Conservation (phyloP, 2,329 filamentous ascomycete genomes). For the Stachybotrys elegans region DNA sequence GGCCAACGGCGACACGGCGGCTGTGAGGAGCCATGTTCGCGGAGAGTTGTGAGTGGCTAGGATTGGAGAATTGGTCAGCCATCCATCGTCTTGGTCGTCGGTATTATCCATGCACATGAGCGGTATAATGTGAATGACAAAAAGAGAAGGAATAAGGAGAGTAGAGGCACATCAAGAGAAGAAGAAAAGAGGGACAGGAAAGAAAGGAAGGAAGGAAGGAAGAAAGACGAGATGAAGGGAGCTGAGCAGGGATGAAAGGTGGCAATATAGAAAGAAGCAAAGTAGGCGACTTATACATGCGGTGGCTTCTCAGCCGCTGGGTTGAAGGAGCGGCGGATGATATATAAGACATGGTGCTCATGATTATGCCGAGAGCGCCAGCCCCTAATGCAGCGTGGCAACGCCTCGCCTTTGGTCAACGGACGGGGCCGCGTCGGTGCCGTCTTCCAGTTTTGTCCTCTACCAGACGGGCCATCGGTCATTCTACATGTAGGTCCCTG, state of each 20-base stretch:
- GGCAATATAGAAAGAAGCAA: not conserved
- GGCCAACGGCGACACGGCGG: conserved; percentile 77
- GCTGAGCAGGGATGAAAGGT: not conserved
- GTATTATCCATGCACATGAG: conserved; percentile 4
- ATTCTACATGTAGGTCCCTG: too few relatives aligned
- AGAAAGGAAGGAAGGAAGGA: conserved; percentile 2
- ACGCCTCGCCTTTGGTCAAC: too few relatives aligned
- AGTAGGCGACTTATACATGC: too few relatives aligned
- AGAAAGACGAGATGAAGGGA: not conserved
- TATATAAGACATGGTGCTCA: too few relatives aligned
- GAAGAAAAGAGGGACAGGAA: not conserved
- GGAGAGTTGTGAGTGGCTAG: conserved; percentile 66
- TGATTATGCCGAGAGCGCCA: too few relatives aligned
- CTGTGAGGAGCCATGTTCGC: conserved; percentile 89
- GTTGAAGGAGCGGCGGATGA: too few relatives aligned
- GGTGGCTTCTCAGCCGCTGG: too few relatives aligned
- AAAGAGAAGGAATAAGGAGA: conserved; percentile 18
- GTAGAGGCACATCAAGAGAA: not conserved
- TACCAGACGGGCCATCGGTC: too few relatives aligned
- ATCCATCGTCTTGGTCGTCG: conserved; percentile 19
- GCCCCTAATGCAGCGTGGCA: too few relatives aligned
- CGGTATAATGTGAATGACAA: conserved; percentile 7
- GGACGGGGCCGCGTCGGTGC: too few relatives aligned
- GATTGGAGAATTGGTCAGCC: conserved; percentile 21
- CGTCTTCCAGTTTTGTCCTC: too few relatives aligned